These are phyloP conservation scores for Phytophthora chlamydospora DNA, from an alignment of 352 stramenopile genomes.

Conservation along the genomic window DNA sequence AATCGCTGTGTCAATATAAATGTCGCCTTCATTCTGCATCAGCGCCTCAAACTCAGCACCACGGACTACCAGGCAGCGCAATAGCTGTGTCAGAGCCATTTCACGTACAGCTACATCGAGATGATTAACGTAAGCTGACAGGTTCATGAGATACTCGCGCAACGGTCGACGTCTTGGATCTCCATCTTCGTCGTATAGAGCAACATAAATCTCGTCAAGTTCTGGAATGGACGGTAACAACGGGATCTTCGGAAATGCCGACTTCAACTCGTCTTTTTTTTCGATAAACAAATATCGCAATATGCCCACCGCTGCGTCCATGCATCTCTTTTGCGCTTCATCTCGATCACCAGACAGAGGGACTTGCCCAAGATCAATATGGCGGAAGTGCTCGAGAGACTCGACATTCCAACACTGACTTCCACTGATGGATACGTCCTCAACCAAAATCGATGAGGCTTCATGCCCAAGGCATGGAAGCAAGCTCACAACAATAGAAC, in stretches of 20 bases:
- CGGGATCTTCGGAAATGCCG: slow-evolving; percentile 70
- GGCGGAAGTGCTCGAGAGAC: slow-evolving; percentile 31
- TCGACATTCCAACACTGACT: slow-evolving; percentile 54
- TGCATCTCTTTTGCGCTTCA: slow-evolving; percentile 26
- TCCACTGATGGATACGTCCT: slow-evolving; percentile 30
- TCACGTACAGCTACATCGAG: slow-evolving; percentile 83
- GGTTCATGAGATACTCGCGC: slow-evolving; percentile 58
- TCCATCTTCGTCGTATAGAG: slow-evolving; percentile 62
- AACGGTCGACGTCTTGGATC: slow-evolving; percentile 54
- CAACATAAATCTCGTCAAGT: slow-evolving; percentile 68
- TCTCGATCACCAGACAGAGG: slow-evolving; percentile 13
- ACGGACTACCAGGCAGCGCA: slow-evolving; percentile 68
- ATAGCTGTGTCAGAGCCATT: slow-evolving; percentile 73
- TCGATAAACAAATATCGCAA: slow-evolving; percentile 83
- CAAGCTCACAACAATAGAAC: slow-evolving; percentile 88
- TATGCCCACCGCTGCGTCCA: slow-evolving; percentile 40
- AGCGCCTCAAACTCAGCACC: slow-evolving; percentile 63
- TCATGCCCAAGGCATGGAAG: slow-evolving; percentile 73
- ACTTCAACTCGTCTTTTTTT: slow-evolving; percentile 58
- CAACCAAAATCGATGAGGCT: slow-evolving; percentile 44
- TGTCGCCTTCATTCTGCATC: slow-evolving; percentile 74
- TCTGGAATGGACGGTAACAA: slow-evolving; percentile 71
- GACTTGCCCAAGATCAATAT: slow-evolving; percentile 14
- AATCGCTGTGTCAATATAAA: slow-evolving; percentile 67
- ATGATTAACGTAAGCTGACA: slow-evolving; percentile 74